Conservation (phyloP, 2,329 filamentous ascomycete species). For the Pseudocercospora macadamiae region DNA sequence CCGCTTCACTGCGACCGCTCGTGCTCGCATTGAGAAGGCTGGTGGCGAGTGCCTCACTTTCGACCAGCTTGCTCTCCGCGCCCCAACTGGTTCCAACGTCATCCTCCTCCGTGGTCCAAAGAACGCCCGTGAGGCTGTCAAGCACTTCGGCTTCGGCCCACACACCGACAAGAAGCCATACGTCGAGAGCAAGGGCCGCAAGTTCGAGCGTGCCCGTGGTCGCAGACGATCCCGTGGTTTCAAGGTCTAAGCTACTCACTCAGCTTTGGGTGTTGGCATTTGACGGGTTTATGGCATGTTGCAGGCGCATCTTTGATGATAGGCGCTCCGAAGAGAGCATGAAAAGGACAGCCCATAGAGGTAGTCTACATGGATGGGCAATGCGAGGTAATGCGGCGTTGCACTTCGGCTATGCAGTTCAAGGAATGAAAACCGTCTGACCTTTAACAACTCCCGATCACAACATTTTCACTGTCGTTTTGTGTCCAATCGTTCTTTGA, state of each 20-base stretch:
- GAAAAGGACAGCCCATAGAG: constrained; percentile 4
- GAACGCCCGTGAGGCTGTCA: constrained; percentile 96
- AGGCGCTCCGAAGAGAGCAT: constrained; percentile 19
- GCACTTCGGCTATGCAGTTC: constrained; percentile 23
- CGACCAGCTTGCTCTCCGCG: constrained; percentile 93
- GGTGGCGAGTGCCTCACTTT: constrained; percentile 95
- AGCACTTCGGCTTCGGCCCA: constrained; percentile 98
- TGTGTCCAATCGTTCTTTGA: constrained; percentile 4
- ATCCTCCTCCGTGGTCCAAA: constrained; percentile 96
- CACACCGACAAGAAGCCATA: constrained; percentile 99
- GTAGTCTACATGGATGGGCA: constrained; percentile 17
- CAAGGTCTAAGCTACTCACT: constrained; percentile 80
- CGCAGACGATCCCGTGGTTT: constrained; percentile 98
- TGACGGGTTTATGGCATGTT: constrained; percentile 20
- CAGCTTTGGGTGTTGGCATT: constrained; percentile 10
- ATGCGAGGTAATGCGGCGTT: constrained; percentile 19
- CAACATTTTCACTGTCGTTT: not conserved
- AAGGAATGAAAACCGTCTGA: constrained; percentile 27
- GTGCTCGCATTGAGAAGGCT: constrained; percentile 88
- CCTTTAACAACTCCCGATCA: not conserved
- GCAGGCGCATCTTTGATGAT: constrained; percentile 19
- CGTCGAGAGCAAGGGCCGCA: constrained; percentile 97
- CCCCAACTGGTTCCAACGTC: constrained; percentile 95
- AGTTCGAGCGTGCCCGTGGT: constrained; percentile 99
- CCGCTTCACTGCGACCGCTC: constrained; percentile 93